phyloP scores from a whole-genome alignment of 2,329 filamentous ascomycete species.

The Nothopassalora personata region DNA sequence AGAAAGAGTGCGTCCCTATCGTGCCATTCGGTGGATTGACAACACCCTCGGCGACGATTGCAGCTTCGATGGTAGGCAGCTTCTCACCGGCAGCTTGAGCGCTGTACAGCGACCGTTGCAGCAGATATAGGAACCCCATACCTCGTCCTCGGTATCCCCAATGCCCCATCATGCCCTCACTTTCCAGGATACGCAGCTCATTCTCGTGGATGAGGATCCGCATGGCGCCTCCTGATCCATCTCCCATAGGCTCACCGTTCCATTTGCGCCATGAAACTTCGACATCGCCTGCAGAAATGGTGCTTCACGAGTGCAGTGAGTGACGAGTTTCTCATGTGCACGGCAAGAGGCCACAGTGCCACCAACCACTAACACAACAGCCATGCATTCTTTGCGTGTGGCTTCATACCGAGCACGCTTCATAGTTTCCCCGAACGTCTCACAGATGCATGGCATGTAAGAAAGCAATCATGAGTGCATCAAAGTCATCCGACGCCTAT shows the following conservation, averaged over 20 bases:
- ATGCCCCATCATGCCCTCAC: slow-evolving; percentile 8
- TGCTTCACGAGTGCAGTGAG: neutral
- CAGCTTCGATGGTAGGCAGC: slow-evolving; percentile 19
- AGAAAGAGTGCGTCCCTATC: slow-evolving; percentile 18
- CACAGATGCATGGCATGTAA: neutral
- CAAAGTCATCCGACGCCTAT: slow-evolving; percentile 58
- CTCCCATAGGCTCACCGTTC: neutral
- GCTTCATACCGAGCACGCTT: neutral
- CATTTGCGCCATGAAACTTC: slow-evolving; percentile 19
- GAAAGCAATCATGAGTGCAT: slow-evolving; percentile 31
- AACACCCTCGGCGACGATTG: slow-evolving; percentile 14
- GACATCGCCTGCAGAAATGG: slow-evolving; percentile 10
- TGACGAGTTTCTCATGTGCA: neutral
- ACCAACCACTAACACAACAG: too few species aligned
- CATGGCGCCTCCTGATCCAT: slow-evolving; percentile 10
- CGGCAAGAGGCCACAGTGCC: neutral
- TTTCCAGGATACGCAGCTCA: slow-evolving; percentile 18
- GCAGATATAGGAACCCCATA: slow-evolving; percentile 11
- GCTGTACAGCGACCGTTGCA: slow-evolving; percentile 15
- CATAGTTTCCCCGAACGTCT: neutral
- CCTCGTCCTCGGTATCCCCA: slow-evolving; percentile 9
- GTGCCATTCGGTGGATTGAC: slow-evolving; percentile 7
- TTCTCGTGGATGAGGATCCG: slow-evolving; percentile 18
- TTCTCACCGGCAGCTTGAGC: slow-evolving; percentile 13
- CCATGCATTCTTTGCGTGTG: too few species aligned